These are phyloP conservation scores for Umbelopsis sp. DNA, from an alignment of 192 early-diverging fungal species.

Conservation along the genomic window DNA sequence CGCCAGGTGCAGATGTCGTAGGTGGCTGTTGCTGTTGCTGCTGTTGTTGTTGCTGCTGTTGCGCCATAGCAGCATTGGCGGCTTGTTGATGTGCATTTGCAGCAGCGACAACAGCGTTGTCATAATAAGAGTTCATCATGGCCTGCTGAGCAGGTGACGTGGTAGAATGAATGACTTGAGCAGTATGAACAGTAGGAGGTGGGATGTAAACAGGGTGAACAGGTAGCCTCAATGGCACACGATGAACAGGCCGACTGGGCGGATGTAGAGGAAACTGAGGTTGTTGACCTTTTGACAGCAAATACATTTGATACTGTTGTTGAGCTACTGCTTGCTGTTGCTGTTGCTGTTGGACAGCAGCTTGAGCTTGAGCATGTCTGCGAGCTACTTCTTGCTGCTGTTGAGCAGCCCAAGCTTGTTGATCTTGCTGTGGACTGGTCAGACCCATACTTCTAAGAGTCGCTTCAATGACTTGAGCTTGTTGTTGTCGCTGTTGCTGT, in stretches of 20 bases:
- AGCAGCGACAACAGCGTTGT: constrained; percentile 11
- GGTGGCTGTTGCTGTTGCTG: constrained; percentile 13
- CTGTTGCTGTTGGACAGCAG: constrained; percentile 26
- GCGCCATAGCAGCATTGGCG: constrained; percentile 13
- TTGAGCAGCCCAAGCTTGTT: constrained; percentile 25
- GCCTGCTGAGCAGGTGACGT: constrained; percentile 20
- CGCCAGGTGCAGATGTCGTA: not conserved
- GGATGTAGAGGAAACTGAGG: constrained; percentile 37
- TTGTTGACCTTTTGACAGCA: constrained; percentile 39
- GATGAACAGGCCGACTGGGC: constrained; percentile 29
- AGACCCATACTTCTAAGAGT: constrained; percentile 39
- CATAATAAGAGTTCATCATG: constrained; percentile 27
- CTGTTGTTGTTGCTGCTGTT: constrained; percentile 13
- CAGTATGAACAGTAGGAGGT: constrained; percentile 16
- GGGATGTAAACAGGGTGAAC: constrained; percentile 31
- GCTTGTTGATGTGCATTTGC: constrained; percentile 21
- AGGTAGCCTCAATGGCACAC: constrained; percentile 42
- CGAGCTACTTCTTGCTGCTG: constrained; percentile 29
- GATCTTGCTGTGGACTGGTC: constrained; percentile 20
- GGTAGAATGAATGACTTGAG: constrained; percentile 8
- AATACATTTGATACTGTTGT: constrained; percentile 25
- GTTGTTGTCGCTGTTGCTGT: constrained; percentile 36
- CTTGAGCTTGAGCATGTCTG: constrained; percentile 15
- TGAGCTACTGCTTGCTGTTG: constrained; percentile 11
- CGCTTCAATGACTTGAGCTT: constrained; percentile 27